Evolutionary conservation across 148 eudicot species (phyloP).

Genomic region (Chenopodium formosanum): DNA sequence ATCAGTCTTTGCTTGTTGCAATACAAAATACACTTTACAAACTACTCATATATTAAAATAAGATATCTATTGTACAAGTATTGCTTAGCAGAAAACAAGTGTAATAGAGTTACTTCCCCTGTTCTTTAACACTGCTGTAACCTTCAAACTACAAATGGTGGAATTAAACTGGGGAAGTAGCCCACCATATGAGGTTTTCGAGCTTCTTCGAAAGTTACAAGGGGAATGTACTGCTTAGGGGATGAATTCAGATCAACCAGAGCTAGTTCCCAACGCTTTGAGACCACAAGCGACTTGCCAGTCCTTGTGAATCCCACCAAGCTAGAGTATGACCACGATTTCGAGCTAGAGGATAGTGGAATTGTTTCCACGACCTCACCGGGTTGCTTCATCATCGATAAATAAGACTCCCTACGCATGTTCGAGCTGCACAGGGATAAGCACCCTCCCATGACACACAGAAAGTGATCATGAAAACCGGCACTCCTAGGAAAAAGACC

Average conservation of each 20-base stretch:
- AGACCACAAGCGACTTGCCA: constrained; percentile 21
- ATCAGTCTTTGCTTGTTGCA: too few relatives aligned
- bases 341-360: neutral
- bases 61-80: too few relatives aligned
- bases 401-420: constrained; percentile 1
- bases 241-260: constrained; percentile 16
- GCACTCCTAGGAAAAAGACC: constrained; percentile 19
- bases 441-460: constrained; percentile 30
- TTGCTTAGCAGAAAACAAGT: too few relatives aligned
- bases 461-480: constrained; percentile 19
- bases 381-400: constrained; percentile 26
- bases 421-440: constrained; percentile 21
- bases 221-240: constrained; percentile 12
- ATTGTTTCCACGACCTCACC: constrained; percentile 13
- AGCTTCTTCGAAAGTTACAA: constrained; percentile 21
- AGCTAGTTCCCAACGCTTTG: constrained; percentile 23
- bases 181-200: constrained; percentile 6
- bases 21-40: too few relatives aligned
- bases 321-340: constrained; percentile 13
- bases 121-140: neutral
- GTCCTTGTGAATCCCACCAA: constrained; percentile 29
- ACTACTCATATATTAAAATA: too few relatives aligned
- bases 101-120: neutral
- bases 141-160: constrained; percentile 12
- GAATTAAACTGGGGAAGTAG: constrained; percentile 30